phyloP scores from a whole-genome alignment of 441 rosid species.

The Euphorbia schlechtendalii region DNA sequence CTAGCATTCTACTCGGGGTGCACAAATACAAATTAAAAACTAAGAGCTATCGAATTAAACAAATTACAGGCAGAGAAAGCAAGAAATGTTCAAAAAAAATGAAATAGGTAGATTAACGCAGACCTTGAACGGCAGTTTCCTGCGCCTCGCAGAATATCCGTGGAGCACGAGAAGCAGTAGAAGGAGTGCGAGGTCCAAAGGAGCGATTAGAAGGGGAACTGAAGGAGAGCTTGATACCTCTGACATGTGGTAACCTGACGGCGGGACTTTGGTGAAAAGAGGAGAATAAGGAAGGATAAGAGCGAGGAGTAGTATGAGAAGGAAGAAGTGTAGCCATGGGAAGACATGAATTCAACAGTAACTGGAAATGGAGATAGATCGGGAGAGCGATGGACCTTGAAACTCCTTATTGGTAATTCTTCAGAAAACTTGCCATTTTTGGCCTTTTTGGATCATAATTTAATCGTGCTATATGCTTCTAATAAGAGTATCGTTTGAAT shows the following conservation, averaged over 20 bases:
- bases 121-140: constrained; percentile 64
- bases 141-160: constrained; percentile 61
- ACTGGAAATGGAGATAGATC: no score
- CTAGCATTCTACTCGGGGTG: background rate
- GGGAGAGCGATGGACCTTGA: no score
- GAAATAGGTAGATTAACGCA: background rate
- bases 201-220: constrained; percentile 25
- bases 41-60: background rate
- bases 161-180: constrained; percentile 21
- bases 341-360: constrained; percentile 2
- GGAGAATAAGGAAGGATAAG: constrained; percentile 16
- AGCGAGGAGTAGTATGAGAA: constrained; percentile 34
- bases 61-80: background rate
- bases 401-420: no score
- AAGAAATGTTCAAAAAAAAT: background rate
- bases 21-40: background rate
- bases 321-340: constrained; percentile 59
- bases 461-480: no score
- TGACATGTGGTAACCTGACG: constrained; percentile 25
- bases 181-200: constrained; percentile 18
- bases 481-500: no score
- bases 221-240: constrained; percentile 40
- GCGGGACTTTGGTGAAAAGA: constrained; percentile 29
- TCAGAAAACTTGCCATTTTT: no score
- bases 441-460: no score